Percentiles rank a stretch among this genome's conserved stretches.
Conservation (phyloP, 345 rosid genomes). For the Hirschfeldia incana region DNA sequence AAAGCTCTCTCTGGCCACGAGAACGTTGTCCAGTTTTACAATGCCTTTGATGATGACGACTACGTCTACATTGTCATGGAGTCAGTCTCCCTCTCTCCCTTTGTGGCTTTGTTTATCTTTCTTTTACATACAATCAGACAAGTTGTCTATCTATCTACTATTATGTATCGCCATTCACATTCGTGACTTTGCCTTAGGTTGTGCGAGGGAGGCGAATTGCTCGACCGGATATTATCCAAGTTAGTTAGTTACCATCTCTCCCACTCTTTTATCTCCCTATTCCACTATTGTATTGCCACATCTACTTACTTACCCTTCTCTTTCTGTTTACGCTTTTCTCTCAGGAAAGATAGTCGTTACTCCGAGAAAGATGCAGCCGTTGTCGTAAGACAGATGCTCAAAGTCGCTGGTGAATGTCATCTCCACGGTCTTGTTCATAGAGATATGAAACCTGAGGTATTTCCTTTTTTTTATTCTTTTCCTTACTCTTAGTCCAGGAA, state of each 20-base stretch:
- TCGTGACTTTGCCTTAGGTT: slow-evolving; percentile 49
- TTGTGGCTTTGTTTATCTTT: background rate
- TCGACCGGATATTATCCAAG: slow-evolving; percentile 89
- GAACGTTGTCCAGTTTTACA: slow-evolving; percentile 82
- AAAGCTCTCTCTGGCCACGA: slow-evolving; percentile 81
- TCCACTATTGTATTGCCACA: background rate
- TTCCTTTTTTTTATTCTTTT: slow-evolving; percentile 5
- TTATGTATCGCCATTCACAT: background rate
- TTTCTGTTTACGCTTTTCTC: slow-evolving; percentile 8
- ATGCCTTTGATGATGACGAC: slow-evolving; percentile 82
- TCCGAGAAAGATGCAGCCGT: slow-evolving; percentile 44
- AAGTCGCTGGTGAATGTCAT: slow-evolving; percentile 95
- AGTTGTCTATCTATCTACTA: no score
- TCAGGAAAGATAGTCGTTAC: slow-evolving; percentile 90
- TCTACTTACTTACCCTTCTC: background rate
- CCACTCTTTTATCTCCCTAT: background rate
- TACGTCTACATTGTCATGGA: slow-evolving; percentile 97
- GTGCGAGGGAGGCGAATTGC: slow-evolving; percentile 97
- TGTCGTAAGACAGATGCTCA: slow-evolving; percentile 59
- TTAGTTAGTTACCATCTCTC: slow-evolving; percentile 40
- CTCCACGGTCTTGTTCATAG: slow-evolving; percentile 94
- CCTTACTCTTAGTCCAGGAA: background rate
- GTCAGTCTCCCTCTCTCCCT: slow-evolving; percentile 50
- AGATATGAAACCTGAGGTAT: slow-evolving; percentile 99
- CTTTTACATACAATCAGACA: no score